A percentile compares a stretch with the other conserved stretches of the same genome.
Conservation (phyloP, 2,329 filamentous ascomycete species). For the Colletotrichum noveboracense region DNA sequence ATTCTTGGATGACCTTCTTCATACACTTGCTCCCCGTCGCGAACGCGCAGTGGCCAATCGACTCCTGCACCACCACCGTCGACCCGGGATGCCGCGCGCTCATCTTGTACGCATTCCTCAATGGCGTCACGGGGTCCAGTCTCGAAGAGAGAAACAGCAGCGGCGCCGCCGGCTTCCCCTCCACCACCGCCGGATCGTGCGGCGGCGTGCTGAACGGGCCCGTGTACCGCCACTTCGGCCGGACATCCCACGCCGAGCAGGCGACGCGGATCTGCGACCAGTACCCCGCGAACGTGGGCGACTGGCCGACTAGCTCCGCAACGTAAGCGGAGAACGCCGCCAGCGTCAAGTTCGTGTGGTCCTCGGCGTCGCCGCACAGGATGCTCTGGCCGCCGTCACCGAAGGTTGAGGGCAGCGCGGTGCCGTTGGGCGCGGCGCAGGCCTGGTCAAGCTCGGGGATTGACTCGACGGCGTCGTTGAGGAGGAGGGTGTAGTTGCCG, state of each 20-base stretch:
- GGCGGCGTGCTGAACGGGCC: constrained; percentile 36
- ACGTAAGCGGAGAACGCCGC: constrained; percentile 35
- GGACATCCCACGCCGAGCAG: constrained; percentile 43
- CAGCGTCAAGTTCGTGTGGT: constrained; percentile 24
- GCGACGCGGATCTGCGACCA: constrained; percentile 42
- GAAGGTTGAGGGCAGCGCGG: neutral
- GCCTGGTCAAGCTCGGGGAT: neutral
- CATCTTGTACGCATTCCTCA: constrained; percentile 38
- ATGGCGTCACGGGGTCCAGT: constrained; percentile 52
- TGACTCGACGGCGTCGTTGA: neutral
- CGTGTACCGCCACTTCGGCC: constrained; percentile 44
- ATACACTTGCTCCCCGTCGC: constrained; percentile 25
- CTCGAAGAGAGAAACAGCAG: constrained; percentile 48
- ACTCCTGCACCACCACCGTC: constrained; percentile 33
- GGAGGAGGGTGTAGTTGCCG: constrained; percentile 30
- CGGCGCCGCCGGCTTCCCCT: constrained; percentile 42
- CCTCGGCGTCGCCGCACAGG: constrained; percentile 40
- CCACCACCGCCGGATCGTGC: constrained; percentile 24
- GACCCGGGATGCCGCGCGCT: constrained; percentile 30
- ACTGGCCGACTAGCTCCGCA: constrained; percentile 27
- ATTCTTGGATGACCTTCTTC: constrained; percentile 25
- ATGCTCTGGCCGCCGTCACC: constrained; percentile 30
- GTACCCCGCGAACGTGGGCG: constrained; percentile 33
- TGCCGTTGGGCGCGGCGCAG: neutral
- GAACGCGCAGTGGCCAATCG: constrained; percentile 30